Conservation (phyloP, 2,329 filamentous ascomycete genomes). For the Blastomyces parvus region DNA sequence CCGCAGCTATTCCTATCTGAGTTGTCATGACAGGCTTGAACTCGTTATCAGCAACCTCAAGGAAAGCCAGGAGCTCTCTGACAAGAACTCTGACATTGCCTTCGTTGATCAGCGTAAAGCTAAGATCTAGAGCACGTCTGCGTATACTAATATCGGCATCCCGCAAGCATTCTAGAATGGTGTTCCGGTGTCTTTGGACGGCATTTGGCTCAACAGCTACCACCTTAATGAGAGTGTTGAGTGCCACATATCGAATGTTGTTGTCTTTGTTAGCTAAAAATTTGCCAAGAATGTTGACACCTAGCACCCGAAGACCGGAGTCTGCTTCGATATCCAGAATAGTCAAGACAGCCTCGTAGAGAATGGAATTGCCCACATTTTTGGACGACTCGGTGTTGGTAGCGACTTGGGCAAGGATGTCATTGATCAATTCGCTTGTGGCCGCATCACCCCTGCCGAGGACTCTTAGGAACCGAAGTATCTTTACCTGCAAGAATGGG, state of each 20-base stretch:
- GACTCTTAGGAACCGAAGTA: constrained; percentile 74
- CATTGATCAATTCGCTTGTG: constrained; percentile 95
- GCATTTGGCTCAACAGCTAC: constrained; percentile 97
- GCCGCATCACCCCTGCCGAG: constrained; percentile 76
- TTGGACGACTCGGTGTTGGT: constrained; percentile 98
- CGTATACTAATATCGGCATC: constrained; percentile 98
- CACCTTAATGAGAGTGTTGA: constrained; percentile 96
- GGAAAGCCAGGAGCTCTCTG: constrained; percentile 82
- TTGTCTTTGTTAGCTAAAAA: constrained; percentile 98
- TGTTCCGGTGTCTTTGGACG: constrained; percentile 93
- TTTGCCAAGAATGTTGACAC: constrained; percentile 96
- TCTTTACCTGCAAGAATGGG: constrained; percentile 95
- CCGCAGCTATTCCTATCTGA: constrained; percentile 93
- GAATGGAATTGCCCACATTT: constrained; percentile 95
- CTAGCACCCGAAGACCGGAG: constrained; percentile 82
- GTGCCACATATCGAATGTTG: constrained; percentile 95
- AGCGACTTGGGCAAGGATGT: constrained; percentile 92
- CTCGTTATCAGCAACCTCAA: constrained; percentile 95
- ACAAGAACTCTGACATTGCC: constrained; percentile 90
- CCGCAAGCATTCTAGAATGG: constrained; percentile 87
- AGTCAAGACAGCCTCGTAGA: constrained; percentile 93
- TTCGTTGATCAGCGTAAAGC: constrained; percentile 97
- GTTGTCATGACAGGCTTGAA: constrained; percentile 98
- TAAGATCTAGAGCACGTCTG: constrained; percentile 87
- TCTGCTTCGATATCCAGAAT: constrained; percentile 98